phyloP scores from a whole-genome alignment of 352 stramenopile genomes.

The Blastocystis hominis region DNA sequence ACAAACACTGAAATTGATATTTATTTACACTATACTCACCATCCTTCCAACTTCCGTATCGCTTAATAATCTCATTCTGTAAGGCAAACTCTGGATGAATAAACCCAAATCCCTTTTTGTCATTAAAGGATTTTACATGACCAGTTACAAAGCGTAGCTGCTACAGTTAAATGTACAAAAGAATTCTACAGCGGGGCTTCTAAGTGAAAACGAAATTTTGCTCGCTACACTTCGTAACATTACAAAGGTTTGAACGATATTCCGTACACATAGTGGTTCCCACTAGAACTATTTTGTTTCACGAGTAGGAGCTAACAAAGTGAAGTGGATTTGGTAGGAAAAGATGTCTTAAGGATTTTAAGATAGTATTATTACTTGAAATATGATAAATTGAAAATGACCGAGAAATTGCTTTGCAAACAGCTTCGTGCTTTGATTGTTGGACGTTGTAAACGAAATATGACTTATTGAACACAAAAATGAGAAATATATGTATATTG shows the following conservation, averaged over 20 bases:
- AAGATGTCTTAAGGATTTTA: no score
- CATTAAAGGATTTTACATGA: slow-evolving; percentile 52
- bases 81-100: slow-evolving; percentile 41
- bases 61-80: slow-evolving; percentile 48
- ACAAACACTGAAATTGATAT: slow-evolving; percentile 27
- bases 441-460: no score
- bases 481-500: no score
- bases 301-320: no score
- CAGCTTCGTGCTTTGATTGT: no score
- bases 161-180: background rate
- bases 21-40: background rate
- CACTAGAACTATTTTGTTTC: no score
- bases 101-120: slow-evolving; percentile 55
- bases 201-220: background rate
- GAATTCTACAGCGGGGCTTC: background rate
- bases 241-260: background rate
- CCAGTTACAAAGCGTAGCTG: background rate
- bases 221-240: background rate
- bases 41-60: slow-evolving; percentile 52
- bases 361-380: no score
- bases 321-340: no score
- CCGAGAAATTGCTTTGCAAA: no score
- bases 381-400: no score
- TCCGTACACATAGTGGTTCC: no score
- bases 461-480: no score